Evolutionary conservation across 1,284 basidiomycete genomes (phyloP).

Genomic region (Ustilago trichophora): DNA sequence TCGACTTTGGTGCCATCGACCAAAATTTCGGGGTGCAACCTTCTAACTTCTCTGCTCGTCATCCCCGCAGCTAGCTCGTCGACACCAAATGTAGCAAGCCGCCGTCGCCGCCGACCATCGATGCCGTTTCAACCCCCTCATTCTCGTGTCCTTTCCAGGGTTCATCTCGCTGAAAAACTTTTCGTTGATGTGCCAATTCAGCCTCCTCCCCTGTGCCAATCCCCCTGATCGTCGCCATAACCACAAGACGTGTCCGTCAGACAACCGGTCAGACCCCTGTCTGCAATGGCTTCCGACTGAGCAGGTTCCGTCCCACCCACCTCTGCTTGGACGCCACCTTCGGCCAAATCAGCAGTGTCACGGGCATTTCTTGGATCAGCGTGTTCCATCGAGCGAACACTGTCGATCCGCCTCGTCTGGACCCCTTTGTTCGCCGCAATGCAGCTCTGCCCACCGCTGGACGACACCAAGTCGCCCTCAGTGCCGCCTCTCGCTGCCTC

Average conservation of each 20-base stretch:
- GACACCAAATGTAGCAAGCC: constrained; percentile 1
- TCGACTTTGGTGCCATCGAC: background rate
- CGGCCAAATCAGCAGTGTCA: constrained; percentile 33
- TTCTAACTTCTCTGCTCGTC: constrained; percentile 37
- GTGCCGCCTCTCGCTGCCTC: constrained; percentile 7
- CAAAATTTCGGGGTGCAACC: constrained; percentile 36
- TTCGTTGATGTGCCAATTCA: constrained; percentile 6
- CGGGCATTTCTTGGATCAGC: constrained; percentile 38
- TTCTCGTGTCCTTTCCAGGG: constrained; percentile 25
- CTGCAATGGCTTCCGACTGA: constrained; percentile 7
- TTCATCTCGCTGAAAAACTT: constrained; percentile 21
- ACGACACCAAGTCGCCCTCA: background rate
- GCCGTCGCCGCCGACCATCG: background rate
- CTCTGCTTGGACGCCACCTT: constrained; percentile 17
- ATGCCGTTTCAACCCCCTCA: constrained; percentile 2
- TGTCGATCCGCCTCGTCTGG: constrained; percentile 32
- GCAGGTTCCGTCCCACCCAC: constrained; percentile 4
- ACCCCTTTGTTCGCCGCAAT: constrained; percentile 35
- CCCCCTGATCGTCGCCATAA: constrained; percentile 13
- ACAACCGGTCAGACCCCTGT: constrained; percentile 4
- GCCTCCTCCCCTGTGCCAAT: constrained; percentile 7
- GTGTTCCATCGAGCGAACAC: constrained; percentile 21
- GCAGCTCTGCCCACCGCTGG: background rate
- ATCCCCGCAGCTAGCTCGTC: constrained; percentile 25
- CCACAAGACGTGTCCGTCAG: constrained; percentile 14